phyloP scores from a whole-genome alignment of 805 yeast genomes.

The Candida loeiensis region DNA sequence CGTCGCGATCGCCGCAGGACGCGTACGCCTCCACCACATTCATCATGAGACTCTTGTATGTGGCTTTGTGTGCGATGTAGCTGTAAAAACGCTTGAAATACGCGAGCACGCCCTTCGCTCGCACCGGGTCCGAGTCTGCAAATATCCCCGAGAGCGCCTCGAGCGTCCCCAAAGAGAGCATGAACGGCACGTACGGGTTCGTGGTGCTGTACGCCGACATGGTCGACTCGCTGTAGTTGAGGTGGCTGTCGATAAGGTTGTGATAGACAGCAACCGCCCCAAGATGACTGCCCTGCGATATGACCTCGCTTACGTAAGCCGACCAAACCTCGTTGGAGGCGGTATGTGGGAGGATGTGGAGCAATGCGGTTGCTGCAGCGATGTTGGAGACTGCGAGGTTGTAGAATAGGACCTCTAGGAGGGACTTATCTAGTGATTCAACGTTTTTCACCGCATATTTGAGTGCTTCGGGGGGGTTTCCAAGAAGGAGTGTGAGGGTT shows the following conservation, averaged over 20 bases:
- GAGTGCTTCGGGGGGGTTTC: slow-evolving; percentile 5
- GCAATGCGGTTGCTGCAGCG: slow-evolving; percentile 21
- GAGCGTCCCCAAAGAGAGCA: slow-evolving; percentile 26
- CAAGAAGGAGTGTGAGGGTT: background rate
- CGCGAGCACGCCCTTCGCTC: slow-evolving; percentile 27
- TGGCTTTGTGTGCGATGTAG: slow-evolving; percentile 24
- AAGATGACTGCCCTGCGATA: slow-evolving; percentile 21
- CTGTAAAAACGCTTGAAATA: slow-evolving; percentile 41
- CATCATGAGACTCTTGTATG: slow-evolving; percentile 26
- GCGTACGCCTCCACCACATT: slow-evolving; percentile 32
- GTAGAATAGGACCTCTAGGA: slow-evolving; percentile 23
- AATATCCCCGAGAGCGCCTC: slow-evolving; percentile 28
- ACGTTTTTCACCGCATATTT: slow-evolving; percentile 7
- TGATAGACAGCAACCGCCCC: slow-evolving; percentile 37
- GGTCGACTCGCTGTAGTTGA: slow-evolving; percentile 13
- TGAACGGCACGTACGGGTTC: slow-evolving; percentile 27
- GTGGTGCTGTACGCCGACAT: slow-evolving; percentile 11
- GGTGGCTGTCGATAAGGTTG: slow-evolving; percentile 29
- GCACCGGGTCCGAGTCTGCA: slow-evolving; percentile 20
- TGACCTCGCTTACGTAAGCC: slow-evolving; percentile 20
- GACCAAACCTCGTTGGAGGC: slow-evolving; percentile 38
- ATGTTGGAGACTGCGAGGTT: slow-evolving; percentile 19
- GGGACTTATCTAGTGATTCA: no score
- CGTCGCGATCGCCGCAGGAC: slow-evolving; percentile 15
- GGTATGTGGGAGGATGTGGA: slow-evolving; percentile 15